A percentile compares a stretch with the other conserved stretches of the same genome.
Conservation (phyloP, 2,329 filamentous ascomycete genomes). For the Beauveria sp. region DNA sequence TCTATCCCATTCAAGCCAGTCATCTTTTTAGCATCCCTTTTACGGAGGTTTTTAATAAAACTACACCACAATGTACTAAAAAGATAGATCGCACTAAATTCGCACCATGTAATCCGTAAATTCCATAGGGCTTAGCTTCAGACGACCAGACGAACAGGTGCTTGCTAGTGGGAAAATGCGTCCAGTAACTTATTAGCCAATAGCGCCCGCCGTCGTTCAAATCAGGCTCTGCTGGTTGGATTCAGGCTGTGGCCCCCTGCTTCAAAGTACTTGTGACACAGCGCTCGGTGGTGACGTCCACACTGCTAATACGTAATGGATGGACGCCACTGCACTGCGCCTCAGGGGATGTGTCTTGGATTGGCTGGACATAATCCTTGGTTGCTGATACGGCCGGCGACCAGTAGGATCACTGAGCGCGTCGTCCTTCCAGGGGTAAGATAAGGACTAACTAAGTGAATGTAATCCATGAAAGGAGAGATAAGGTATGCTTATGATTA, state of each 20-base stretch:
- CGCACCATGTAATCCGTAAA: not conserved
- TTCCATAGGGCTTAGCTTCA: not conserved
- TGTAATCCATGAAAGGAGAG: no score
- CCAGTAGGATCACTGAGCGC: not conserved
- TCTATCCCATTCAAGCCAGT: no score
- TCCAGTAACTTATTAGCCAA: no score
- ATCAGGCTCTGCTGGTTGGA: not conserved
- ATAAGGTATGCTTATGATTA: no score
- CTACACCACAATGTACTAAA: not conserved
- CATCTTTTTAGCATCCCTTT: not conserved
- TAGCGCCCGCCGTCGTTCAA: not conserved
- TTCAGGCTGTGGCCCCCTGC: not conserved
- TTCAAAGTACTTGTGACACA: conserved; percentile 1
- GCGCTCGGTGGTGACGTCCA: not conserved
- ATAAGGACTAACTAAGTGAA: no score
- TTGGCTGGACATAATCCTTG: not conserved
- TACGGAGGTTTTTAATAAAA: not conserved
- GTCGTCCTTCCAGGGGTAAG: not conserved
- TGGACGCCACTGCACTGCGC: not conserved
- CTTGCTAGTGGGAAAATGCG: no score
- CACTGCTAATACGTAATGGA: not conserved
- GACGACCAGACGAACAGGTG: not conserved
- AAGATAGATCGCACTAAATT: not conserved
- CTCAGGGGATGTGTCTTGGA: not conserved
- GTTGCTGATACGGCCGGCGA: not conserved